A percentile compares a stretch with the other conserved stretches of the same genome.
Conservation (phyloP, 2,329 filamentous ascomycete species). For the Metarhizium robertsii region DNA sequence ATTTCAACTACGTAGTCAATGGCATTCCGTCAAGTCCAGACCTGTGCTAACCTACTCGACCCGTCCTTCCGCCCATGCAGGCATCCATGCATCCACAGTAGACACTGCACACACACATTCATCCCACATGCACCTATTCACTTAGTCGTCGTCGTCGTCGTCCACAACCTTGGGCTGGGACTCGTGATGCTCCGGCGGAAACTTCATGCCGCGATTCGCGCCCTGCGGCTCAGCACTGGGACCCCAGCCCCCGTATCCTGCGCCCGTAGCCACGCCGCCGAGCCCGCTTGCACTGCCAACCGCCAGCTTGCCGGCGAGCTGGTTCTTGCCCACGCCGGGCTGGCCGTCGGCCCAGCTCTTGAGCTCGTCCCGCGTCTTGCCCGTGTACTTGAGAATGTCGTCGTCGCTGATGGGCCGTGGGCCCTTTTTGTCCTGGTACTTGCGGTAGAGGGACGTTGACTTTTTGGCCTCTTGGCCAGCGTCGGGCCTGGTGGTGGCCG, state of each 20-base stretch:
- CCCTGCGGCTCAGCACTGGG: slow-evolving; percentile 16
- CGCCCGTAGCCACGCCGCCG: slow-evolving; percentile 18
- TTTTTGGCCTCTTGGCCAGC: slow-evolving; percentile 11
- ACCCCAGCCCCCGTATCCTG: slow-evolving; percentile 27
- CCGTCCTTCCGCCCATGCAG: not conserved
- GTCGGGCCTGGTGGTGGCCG: not conserved
- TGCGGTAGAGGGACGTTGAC: slow-evolving; percentile 18
- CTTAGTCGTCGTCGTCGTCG: too few relatives aligned
- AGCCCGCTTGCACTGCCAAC: slow-evolving; percentile 22
- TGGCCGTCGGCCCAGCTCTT: slow-evolving; percentile 25
- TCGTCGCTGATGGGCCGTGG: slow-evolving; percentile 25
- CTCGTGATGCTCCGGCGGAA: slow-evolving; percentile 16
- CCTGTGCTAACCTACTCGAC: too few relatives aligned
- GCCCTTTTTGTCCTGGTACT: slow-evolving; percentile 22
- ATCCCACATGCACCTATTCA: too few relatives aligned
- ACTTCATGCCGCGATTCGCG: slow-evolving; percentile 24
- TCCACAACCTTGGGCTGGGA: not conserved
- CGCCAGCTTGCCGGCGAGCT: slow-evolving; percentile 23
- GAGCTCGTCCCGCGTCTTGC: slow-evolving; percentile 26
- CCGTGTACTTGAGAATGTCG: slow-evolving; percentile 31
- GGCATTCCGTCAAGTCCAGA: not conserved
- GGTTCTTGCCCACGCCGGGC: slow-evolving; percentile 31
- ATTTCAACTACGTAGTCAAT: not conserved
- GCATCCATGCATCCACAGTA: not conserved
- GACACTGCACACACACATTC: too few relatives aligned